Conservation (phyloP, 2,329 filamentous ascomycete genomes). For the Talaromyces sp. region DNA sequence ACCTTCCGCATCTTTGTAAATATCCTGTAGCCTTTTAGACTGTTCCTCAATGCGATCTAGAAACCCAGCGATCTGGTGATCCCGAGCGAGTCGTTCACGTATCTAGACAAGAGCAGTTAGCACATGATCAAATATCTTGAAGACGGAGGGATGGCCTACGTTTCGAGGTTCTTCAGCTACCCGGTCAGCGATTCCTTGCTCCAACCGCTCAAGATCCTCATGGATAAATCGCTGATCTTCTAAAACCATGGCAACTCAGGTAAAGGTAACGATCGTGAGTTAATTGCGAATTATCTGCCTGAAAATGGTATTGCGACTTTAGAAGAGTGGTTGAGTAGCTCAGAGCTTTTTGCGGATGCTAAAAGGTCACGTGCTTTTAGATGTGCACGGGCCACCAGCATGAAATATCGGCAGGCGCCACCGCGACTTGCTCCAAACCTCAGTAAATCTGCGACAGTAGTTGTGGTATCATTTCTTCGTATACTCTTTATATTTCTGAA, state of each 20-base stretch:
- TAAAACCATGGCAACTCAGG: constrained; percentile 60
- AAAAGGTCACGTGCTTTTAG: constrained; percentile 25
- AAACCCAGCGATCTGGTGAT: constrained; percentile 87
- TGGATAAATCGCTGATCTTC: constrained; percentile 93
- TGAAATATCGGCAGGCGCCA: constrained; percentile 21
- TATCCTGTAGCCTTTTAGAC: constrained; percentile 71
- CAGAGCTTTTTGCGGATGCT: constrained; percentile 26
- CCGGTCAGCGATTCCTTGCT: constrained; percentile 88
- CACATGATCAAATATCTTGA: constrained; percentile 19
- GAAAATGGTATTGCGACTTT: background rate
- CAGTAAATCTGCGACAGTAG: background rate
- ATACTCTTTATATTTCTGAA: background rate
- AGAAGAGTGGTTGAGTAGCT: background rate
- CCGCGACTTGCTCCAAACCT: constrained; percentile 6
- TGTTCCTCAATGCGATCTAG: constrained; percentile 83
- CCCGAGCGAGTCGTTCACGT: constrained; percentile 80
- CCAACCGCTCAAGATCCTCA: constrained; percentile 92
- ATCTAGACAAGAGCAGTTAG: constrained; percentile 54
- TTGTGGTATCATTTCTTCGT: background rate
- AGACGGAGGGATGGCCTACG: constrained; percentile 49
- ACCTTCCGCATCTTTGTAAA: constrained; percentile 77
- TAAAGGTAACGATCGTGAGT: background rate
- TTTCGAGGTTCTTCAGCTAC: constrained; percentile 84
- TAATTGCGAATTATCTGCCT: background rate
- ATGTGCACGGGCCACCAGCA: constrained; percentile 20